Percentiles rank a stretch among this genome's conserved stretches.
Evolutionary conservation across 148 eudicot genomes (phyloP).

Genomic region (Vaccinium darrowii): DNA sequence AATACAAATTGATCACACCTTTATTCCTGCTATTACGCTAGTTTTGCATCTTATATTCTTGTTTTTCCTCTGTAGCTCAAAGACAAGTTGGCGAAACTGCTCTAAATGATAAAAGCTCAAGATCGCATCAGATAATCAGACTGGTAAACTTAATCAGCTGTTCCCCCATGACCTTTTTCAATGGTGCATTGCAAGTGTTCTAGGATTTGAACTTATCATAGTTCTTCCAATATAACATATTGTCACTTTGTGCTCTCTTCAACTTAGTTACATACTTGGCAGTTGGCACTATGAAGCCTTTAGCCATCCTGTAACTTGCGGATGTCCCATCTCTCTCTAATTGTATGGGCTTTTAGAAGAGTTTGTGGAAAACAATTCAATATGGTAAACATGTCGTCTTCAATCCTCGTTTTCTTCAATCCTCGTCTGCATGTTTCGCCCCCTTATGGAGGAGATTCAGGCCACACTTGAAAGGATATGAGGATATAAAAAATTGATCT

Average conservation of each 20-base stretch:
- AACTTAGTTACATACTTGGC: slow-evolving; percentile 3
- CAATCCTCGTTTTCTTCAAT: not conserved
- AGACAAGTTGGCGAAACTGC: slow-evolving; percentile 96
- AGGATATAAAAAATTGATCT: not conserved
- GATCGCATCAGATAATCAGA: slow-evolving; percentile 91
- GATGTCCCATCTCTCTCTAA: not conserved
- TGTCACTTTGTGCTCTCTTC: not conserved
- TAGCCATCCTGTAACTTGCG: not conserved
- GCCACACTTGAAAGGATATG: not conserved
- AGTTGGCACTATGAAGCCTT: slow-evolving; percentile 1
- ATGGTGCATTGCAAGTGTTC: not conserved
- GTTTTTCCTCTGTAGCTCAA: slow-evolving; percentile 61
- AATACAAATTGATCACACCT: not conserved
- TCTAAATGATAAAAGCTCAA: slow-evolving; percentile 91
- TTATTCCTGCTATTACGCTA: not conserved
- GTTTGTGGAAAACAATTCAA: not conserved
- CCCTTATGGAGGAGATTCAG: not conserved
- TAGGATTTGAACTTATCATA: not conserved
- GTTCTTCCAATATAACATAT: not conserved
- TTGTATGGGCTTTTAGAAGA: not conserved
- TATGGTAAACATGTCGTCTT: not conserved
- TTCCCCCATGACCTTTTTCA: not conserved
- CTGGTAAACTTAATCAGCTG: slow-evolving; percentile 48
- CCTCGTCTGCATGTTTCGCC: not conserved
- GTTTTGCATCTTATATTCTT: not conserved